Evolutionary conservation across 176 grass and related monocot species (phyloP).

Genomic region (Miscanthus lutarioriparius): DNA sequence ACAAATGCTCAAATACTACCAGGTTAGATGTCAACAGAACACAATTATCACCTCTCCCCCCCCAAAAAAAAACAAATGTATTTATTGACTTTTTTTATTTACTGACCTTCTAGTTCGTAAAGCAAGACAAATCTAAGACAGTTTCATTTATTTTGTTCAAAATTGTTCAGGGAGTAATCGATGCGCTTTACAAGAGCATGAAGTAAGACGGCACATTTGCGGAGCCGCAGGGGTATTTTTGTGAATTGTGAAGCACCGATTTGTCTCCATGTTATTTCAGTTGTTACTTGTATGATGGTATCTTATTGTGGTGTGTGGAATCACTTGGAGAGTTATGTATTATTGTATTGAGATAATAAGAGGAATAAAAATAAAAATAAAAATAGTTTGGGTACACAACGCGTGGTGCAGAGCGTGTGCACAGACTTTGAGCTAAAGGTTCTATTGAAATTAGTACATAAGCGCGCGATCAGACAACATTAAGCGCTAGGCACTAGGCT

Average conservation of each 20-base stretch:
- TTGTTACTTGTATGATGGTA: neutral
- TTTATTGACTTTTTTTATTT: neutral
- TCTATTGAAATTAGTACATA: neutral
- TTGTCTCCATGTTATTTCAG: neutral
- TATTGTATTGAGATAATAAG: neutral
- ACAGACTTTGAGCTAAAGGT: neutral
- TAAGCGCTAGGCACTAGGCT: too few relatives aligned
- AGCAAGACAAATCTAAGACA: neutral
- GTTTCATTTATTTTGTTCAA: neutral
- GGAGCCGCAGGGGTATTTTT: neutral
- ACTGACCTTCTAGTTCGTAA: neutral
- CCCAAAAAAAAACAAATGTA: neutral
- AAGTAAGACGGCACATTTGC: slow-evolving; percentile 33
- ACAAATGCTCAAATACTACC: slow-evolving; percentile 84
- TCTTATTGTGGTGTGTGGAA: neutral
- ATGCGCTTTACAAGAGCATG: slow-evolving; percentile 59
- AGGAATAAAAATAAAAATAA: neutral
- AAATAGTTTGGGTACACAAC: neutral
- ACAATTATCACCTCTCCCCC: neutral
- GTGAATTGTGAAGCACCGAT: neutral
- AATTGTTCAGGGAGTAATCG: slow-evolving; percentile 50
- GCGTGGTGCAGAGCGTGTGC: neutral
- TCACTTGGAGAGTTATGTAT: neutral
- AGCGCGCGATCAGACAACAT: too few relatives aligned
- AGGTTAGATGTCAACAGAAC: slow-evolving; percentile 40